Conservation (phyloP, 2,329 filamentous ascomycete genomes). For the Fulvia fulva region DNA sequence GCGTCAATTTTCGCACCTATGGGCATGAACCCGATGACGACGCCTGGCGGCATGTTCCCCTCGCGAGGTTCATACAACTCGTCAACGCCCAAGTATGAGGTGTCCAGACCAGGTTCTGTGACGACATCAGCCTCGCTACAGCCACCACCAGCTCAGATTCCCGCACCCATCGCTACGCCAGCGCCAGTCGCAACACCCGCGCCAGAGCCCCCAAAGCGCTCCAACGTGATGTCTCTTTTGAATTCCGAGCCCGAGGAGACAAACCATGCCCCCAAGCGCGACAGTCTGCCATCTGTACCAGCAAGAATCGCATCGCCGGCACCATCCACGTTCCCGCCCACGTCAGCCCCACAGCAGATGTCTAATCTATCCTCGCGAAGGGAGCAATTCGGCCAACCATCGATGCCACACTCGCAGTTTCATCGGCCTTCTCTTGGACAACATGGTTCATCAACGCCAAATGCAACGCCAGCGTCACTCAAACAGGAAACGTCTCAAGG, state of each 20-base stretch:
- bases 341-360: slow-evolving; percentile 17
- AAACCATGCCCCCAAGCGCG: slow-evolving; percentile 27
- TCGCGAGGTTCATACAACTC: slow-evolving; percentile 23
- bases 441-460: slow-evolving; percentile 19
- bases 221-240: slow-evolving; percentile 34
- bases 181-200: slow-evolving; percentile 24
- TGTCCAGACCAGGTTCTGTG: slow-evolving; percentile 29
- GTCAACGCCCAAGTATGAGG: slow-evolving; percentile 32
- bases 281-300: slow-evolving; percentile 24
- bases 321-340: slow-evolving; percentile 14
- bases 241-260: slow-evolving; percentile 32
- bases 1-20: slow-evolving; percentile 16
- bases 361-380: slow-evolving; percentile 19
- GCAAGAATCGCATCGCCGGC: slow-evolving; percentile 26
- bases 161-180: slow-evolving; percentile 15
- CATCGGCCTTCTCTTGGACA: slow-evolving; percentile 23
- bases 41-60: slow-evolving; percentile 1
- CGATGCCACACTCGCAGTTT: slow-evolving; percentile 25
- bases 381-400: slow-evolving; percentile 28
- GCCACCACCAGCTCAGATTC: slow-evolving; percentile 9
- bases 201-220: slow-evolving; percentile 35
- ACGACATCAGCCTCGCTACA: slow-evolving; percentile 18
- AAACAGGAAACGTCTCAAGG: slow-evolving; percentile 28
- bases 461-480: slow-evolving; percentile 16
- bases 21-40: not conserved